phyloP scores from a whole-genome alignment of 306 rosid species.

The Inga leiocalycina region DNA sequence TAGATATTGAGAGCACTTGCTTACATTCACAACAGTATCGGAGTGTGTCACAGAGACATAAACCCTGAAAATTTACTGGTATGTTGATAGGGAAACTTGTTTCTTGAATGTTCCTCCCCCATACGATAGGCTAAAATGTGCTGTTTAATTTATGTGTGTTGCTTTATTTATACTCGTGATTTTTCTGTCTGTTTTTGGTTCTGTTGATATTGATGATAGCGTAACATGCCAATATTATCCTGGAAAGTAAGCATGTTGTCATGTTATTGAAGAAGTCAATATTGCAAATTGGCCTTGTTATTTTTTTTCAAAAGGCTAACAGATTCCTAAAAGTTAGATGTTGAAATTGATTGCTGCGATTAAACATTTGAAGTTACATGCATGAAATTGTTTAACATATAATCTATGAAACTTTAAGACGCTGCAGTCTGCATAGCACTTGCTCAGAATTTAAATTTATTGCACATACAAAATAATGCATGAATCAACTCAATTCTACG shows the following conservation, averaged over 20 bases:
- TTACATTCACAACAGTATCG: conserved; percentile 82
- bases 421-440: not conserved
- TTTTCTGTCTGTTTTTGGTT: not conserved
- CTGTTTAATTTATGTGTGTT: not conserved
- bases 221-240: not conserved
- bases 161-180: not conserved
- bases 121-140: not conserved
- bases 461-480: conserved; percentile 6
- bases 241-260: not conserved
- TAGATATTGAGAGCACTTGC: conserved; percentile 89
- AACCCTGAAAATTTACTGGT: conserved; percentile 97
- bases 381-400: not conserved
- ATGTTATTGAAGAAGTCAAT: not conserved
- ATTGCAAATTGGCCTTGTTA: not conserved
- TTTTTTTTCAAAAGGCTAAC: not conserved
- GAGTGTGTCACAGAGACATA: conserved; percentile 95
- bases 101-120: conserved; percentile 1
- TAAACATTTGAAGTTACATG: not conserved
- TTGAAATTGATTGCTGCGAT: not conserved
- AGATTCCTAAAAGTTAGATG: not conserved
- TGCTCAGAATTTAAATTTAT: not conserved
- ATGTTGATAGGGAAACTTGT: conserved; percentile 19
- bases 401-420: not conserved
- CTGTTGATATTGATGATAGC: not conserved
- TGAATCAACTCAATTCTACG: conserved; percentile 24